Base-by-base conservation (phyloP, 768 basidiomycete species). In the Baorangia bicolor region DNA sequence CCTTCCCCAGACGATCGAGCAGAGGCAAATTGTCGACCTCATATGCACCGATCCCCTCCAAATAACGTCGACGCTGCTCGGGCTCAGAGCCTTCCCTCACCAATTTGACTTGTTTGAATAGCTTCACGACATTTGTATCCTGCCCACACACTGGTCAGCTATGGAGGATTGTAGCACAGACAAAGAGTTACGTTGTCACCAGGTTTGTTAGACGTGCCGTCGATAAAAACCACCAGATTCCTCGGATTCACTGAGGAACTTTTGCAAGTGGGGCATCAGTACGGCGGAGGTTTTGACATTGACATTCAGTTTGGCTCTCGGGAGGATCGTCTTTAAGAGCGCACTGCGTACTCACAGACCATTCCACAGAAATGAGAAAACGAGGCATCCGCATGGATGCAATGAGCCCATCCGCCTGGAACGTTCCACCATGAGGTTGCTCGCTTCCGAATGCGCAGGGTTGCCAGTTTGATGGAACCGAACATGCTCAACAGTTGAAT, bases 111-210 rank as follows among this genome's bases (percentile, higher is more conserved):
- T 60, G 59, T 21, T 51, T 56, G 54, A 68, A 67, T 1, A 75
- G 58, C 42, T 73, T 72, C n/a, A 67, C 43, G 43, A 75, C 65
- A 40, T 73, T 71, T 10, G 74, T 69, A 45, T 70, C 64, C 74
- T 75, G 42, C 10, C 5, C 4, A 5, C 1, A 23, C 5, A 27
- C 5, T 5, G 3, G 21, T 49, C 16, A 48, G n/a, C 18, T 18
- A 4, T 13, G 10, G 18, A n/a, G 31, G 21, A 23, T 13, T 1
- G 5, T 30, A 8, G 10, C 4, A n/a, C 11, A 7, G 16, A 21
- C 4, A 40, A 18, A 70, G 76, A 35, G 55, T 51, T 23, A 86
- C 87, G 69, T 75, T 58, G 78, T 16, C 20, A 21, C 53, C 59
- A 48, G 52, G 46, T 41, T 46, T 37, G 42, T 62, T 62, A 1